These are phyloP conservation scores for Rhizophora apiculata DNA, from an alignment of 345 rosid genomes.

Conservation along the genomic window DNA sequence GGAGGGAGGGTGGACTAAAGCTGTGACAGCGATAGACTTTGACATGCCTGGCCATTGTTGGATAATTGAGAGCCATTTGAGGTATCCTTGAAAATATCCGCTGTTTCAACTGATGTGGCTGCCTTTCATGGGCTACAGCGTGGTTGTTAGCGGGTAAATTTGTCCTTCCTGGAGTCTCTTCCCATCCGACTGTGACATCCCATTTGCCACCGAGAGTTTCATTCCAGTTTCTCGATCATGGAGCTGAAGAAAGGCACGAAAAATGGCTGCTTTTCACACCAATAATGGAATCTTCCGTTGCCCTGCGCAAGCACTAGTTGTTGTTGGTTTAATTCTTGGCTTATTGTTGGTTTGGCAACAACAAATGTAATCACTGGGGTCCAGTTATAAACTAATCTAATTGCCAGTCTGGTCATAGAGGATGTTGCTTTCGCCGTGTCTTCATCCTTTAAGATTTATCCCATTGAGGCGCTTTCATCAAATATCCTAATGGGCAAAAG, in stretches of 20 bases:
- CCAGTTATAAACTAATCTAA: too few relatives aligned
- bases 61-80: background rate
- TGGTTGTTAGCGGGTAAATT: background rate
- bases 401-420: too few relatives aligned
- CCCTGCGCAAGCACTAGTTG: background rate
- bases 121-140: slow-evolving; percentile 1
- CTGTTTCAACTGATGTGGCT: slow-evolving; percentile 3
- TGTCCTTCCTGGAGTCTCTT: slow-evolving; percentile 1
- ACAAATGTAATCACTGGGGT: too few relatives aligned
- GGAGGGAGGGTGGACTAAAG: slow-evolving; percentile 10
- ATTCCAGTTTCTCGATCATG: background rate
- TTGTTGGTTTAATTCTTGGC: background rate
- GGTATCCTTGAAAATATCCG: slow-evolving; percentile 2
- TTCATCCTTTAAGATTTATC: too few relatives aligned
- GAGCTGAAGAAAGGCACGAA: background rate
- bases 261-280: background rate
- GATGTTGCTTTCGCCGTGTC: too few relatives aligned
- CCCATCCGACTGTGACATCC: background rate
- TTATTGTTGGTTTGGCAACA: background rate
- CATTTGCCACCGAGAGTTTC: background rate
- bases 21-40: slow-evolving; percentile 24
- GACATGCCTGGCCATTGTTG: slow-evolving; percentile 16
- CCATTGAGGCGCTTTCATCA: background rate
- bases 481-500: background rate
- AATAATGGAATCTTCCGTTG: background rate